A percentile compares a stretch with the other conserved stretches of the same genome.
Evolutionary conservation across 2,329 filamentous ascomycete species (phyloP).

Genomic region (Endothia cerciana): DNA sequence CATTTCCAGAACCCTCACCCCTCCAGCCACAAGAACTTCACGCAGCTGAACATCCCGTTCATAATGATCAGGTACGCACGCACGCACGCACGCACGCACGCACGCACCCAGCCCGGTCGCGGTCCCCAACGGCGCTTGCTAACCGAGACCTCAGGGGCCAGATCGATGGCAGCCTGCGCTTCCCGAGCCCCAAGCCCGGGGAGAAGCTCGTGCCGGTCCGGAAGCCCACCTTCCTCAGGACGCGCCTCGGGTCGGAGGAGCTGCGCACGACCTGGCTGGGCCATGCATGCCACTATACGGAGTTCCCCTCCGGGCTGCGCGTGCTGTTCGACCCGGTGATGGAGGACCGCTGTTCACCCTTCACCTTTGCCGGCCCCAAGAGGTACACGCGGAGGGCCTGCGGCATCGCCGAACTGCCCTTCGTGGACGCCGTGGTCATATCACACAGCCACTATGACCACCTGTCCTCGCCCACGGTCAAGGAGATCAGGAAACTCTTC

Average conservation of each 20-base stretch:
- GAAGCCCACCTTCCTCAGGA: slow-evolving; percentile 68
- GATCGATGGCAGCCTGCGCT: slow-evolving; percentile 42
- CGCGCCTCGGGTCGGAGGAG: slow-evolving; percentile 56
- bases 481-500: slow-evolving; percentile 70
- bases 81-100: no score
- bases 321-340: slow-evolving; percentile 95
- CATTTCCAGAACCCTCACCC: slow-evolving; percentile 57
- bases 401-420: slow-evolving; percentile 74
- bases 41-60: slow-evolving; percentile 33
- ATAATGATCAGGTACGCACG: slow-evolving; percentile 45
- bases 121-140: no score
- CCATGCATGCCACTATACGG: slow-evolving; percentile 91
- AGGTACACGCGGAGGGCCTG: slow-evolving; percentile 80
- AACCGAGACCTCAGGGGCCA: slow-evolving; percentile 20
- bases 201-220: slow-evolving; percentile 65
- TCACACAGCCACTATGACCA: slow-evolving; percentile 95
- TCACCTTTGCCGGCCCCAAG: slow-evolving; percentile 71
- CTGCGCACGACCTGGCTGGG: slow-evolving; percentile 93
- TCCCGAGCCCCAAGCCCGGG: slow-evolving; percentile 63
- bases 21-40: slow-evolving; percentile 42
- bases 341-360: slow-evolving; percentile 81
- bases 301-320: slow-evolving; percentile 83
- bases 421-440: slow-evolving; percentile 77
- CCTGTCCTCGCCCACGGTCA: slow-evolving; percentile 75
- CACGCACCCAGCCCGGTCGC: no score